Evolutionary conservation across 2,329 filamentous ascomycete genomes (phyloP).

Genomic region (Aspergillus thermomutatus): DNA sequence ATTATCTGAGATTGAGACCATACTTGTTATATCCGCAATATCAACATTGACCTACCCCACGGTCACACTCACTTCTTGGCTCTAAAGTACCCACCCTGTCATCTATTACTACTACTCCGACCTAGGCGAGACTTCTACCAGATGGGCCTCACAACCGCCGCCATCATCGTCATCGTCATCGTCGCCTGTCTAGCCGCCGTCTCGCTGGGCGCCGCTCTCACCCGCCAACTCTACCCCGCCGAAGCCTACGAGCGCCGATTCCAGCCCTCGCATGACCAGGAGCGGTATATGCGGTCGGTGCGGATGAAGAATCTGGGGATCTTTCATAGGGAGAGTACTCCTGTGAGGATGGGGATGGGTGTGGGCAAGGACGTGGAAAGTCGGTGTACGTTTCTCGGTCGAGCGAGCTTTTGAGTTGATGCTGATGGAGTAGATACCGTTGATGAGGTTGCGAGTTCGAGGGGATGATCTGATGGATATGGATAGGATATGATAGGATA

Average conservation of each 20-base stretch:
- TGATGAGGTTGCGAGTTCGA: not conserved
- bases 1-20: not conserved
- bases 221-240: slow-evolving; percentile 23
- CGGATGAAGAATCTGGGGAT: slow-evolving; percentile 24
- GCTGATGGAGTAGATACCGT: not conserved
- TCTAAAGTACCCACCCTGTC: no score
- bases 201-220: slow-evolving; percentile 28
- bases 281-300: slow-evolving; percentile 31
- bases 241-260: slow-evolving; percentile 12
- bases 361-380: slow-evolving; percentile 12
- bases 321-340: slow-evolving; percentile 23
- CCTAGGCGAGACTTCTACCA: no score
- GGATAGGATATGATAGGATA: no score
- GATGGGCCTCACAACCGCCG: slow-evolving; percentile 23
- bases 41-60: no score
- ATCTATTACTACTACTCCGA: no score
- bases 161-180: slow-evolving; percentile 32
- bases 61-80: no score
- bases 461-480: no score
- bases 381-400: not conserved
- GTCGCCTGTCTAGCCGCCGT: slow-evolving; percentile 28
- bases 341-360: no score
- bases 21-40: no score
- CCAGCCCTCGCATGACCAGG: slow-evolving; percentile 25
- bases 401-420: no score